A percentile compares a stretch with the other conserved stretches of the same genome.
These are phyloP conservation scores for Zoysia matrella DNA, from an alignment of 202 grass and related monocot species.

Conservation along the genomic window DNA sequence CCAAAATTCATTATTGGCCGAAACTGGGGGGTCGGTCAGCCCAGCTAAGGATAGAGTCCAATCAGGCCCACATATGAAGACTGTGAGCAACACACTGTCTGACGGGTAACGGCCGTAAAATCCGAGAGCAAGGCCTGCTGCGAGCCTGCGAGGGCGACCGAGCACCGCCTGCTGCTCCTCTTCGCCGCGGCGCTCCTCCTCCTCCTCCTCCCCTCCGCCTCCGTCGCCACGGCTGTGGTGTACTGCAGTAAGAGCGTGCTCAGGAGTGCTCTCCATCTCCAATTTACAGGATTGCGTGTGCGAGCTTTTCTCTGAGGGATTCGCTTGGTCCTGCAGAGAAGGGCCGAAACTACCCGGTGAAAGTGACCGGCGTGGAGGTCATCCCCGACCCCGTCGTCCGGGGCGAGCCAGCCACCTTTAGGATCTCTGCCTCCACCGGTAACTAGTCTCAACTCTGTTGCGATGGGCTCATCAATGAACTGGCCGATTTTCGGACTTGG, in stretches of 20 bases:
- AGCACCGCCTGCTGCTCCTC: conserved; percentile 8
- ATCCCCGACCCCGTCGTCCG: conserved; percentile 70
- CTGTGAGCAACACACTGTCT: not conserved
- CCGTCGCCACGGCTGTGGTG: conserved; percentile 40
- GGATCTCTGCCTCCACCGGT: conserved; percentile 88
- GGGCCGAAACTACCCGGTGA: conserved; percentile 64
- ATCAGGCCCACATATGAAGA: not conserved
- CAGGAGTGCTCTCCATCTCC: not conserved
- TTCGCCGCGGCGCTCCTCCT: conserved; percentile 3
- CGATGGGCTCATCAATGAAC: not conserved
- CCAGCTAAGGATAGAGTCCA: not conserved
- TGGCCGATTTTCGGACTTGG: not conserved
- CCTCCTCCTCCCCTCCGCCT: conserved; percentile 34
- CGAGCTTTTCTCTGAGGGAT: not conserved
- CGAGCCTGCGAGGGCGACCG: conserved; percentile 36
- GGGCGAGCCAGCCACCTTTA: conserved; percentile 73
- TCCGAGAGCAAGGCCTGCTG: not conserved
- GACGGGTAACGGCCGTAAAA: not conserved
- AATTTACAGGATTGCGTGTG: not conserved
- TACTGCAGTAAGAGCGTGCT: conserved; percentile 58
- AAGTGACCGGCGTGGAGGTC: conserved; percentile 79
- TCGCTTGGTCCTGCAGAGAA: conserved; percentile 44
- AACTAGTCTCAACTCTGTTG: not conserved
- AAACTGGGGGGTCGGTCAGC: not conserved
- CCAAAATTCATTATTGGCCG: not conserved